phyloP scores from a whole-genome alignment of 108 stramenopile species.

The Skeletonema potamos region DNA sequence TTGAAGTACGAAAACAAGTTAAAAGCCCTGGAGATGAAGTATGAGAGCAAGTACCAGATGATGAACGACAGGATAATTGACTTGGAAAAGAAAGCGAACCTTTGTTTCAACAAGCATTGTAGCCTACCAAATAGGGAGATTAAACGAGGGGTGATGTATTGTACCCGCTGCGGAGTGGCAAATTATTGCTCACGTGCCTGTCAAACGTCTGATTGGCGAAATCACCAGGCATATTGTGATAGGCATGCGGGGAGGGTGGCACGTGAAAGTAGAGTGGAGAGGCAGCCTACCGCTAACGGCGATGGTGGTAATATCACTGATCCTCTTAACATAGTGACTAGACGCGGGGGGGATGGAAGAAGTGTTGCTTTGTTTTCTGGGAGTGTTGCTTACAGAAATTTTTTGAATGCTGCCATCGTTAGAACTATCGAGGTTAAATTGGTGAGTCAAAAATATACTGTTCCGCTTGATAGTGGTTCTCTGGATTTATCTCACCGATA shows the following conservation, averaged over 20 bases:
- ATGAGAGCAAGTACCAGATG: neutral
- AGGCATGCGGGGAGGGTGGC: neutral
- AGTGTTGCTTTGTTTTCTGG: neutral
- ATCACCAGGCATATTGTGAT: neutral
- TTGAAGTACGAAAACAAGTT: neutral
- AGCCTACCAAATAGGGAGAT: neutral
- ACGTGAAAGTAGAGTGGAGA: neutral
- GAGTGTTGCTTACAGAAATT: neutral
- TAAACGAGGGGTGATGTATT: neutral
- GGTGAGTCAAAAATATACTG: neutral
- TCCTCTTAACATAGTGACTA: neutral
- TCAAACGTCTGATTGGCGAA: neutral
- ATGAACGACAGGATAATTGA: neutral
- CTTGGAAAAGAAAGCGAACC: neutral
- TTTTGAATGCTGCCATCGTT: neutral
- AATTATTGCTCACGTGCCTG: neutral
- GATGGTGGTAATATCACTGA: neutral
- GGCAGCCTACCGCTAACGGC: neutral
- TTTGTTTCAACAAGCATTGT: neutral
- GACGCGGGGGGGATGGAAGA: neutral
- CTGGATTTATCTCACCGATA: neutral
- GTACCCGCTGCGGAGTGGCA: neutral
- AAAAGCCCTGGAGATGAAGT: constrained; percentile 7
- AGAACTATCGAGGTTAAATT: neutral
- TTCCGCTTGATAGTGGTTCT: no score